Evolutionary conservation across 257 asterid species (phyloP), one percentile per base, ranked within the genome.

Genomic region (Cinchona pubescens): DNA sequence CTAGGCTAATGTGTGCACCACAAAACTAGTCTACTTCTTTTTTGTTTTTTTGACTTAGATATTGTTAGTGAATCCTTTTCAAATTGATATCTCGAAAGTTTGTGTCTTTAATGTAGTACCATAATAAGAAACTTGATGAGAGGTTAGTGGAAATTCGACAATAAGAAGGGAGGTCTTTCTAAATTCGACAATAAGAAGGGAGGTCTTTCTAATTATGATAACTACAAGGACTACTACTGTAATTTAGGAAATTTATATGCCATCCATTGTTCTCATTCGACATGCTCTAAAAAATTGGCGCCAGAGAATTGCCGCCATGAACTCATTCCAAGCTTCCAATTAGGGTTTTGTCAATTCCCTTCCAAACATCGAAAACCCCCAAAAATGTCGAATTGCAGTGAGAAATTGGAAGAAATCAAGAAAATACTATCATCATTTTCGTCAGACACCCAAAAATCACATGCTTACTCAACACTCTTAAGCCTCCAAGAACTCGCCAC

Each of bases 381-480:
- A 5, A 55, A 65, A 74, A 90, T 90, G 96, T 86, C 79, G 76
- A 81, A 73, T 38, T 80, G 69, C 76, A 60, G 79, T 18, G 85
- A 75, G 59, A 83, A 75, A 60, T 78, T 89, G 12, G 93, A 87
- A 60, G 91, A 90, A 74, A 86, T 92, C 78, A 72, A 74, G 40
- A 71, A 56, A 10, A 84, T 83, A 13, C 49, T 90, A 53, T 75
- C 86, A 40, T 79, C 87, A 23, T 49, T 75, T 71, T 71, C 75
- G 13, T 53, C 38, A 13, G 58, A 25, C 13, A 9, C 78, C 0
- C 21, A 23, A n/a, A 58, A 51, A 11, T 29, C 79, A 4, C 25
- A 69, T 30, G 94, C 90, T 38, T 92, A 89, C 83, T 72, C 86
- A 42, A 83, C 85, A 51, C 88, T 92, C 19, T 76, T 87, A 78